Conservation (phyloP, 2,329 filamentous ascomycete species). For the Amylocarpus encephaloides region DNA sequence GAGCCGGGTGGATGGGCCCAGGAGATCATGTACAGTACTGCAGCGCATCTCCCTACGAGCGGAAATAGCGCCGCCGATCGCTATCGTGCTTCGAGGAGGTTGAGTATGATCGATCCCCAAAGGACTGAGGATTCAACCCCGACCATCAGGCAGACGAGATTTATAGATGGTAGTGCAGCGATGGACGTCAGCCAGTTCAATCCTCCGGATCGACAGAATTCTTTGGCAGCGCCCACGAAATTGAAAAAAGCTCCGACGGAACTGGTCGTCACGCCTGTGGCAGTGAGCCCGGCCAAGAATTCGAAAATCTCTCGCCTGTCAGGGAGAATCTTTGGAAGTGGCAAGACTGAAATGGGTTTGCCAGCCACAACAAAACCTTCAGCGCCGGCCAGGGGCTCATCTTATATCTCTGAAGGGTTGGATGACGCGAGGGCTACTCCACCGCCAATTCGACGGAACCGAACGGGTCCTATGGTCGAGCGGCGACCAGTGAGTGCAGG, state of each 20-base stretch:
- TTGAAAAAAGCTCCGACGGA: conserved; percentile 11
- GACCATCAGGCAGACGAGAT: neutral
- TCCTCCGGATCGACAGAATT: conserved; percentile 27
- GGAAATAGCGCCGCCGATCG: conserved; percentile 10
- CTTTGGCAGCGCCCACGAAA: conserved; percentile 22
- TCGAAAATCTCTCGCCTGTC: conserved; percentile 8
- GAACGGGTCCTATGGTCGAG: conserved; percentile 3
- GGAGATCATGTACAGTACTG: conserved; percentile 23
- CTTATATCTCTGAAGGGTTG: neutral
- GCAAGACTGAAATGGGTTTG: neutral
- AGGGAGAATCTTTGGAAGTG: conserved; percentile 3
- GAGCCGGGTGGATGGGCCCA: conserved; percentile 21
- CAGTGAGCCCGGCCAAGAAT: conserved; percentile 1
- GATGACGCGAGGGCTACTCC: conserved; percentile 24
- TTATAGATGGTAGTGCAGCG: conserved; percentile 6
- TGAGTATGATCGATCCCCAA: conserved; percentile 16
- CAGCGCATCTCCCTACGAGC: conserved; percentile 14
- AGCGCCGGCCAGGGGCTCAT: neutral
- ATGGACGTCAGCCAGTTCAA: conserved; percentile 9
- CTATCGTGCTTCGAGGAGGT: conserved; percentile 16
- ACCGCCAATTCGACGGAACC: conserved; percentile 23
- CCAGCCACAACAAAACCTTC: neutral
- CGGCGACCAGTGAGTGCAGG: conserved; percentile 19
- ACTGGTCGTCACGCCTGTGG: neutral
- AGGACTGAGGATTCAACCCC: conserved; percentile 20